Evolutionary conservation across 305 asterid genomes (phyloP).

Genomic region (Caryopteris hybrid): DNA sequence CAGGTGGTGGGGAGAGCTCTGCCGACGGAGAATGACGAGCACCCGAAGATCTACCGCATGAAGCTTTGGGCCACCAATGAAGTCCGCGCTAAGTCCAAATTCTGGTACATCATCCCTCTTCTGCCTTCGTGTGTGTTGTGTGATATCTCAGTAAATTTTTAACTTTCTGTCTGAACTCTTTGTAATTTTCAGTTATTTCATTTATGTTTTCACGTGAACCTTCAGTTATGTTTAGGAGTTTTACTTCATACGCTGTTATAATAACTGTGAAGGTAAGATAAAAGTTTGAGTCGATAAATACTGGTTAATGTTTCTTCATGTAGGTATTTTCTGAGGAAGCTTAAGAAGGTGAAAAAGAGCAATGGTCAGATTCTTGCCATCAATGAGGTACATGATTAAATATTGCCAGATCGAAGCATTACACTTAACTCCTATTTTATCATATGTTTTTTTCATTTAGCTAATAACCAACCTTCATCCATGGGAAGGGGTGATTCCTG

Average conservation of each 20-base stretch:
- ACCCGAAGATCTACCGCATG: constrained; percentile 73
- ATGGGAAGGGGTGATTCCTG: no score
- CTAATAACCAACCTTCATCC: no score
- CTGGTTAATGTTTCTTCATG: not conserved
- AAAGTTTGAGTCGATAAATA: no score
- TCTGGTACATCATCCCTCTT: constrained; percentile 29
- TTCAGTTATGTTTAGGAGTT: no score
- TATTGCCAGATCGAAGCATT: no score
- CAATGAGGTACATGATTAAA: constrained; percentile 44
- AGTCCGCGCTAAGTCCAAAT: constrained; percentile 64
- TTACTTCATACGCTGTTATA: no score
- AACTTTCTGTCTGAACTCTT: no score
- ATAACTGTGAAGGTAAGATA: no score
- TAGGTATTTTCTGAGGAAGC: constrained; percentile 61
- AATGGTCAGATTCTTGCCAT: constrained; percentile 53
- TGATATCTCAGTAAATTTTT: no score
- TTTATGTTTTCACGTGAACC: not conserved
- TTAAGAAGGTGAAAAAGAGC: constrained; percentile 60
- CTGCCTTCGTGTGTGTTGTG: no score
- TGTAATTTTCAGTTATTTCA: not conserved
- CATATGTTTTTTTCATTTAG: no score
- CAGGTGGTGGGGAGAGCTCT: constrained; percentile 75
- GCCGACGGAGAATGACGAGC: constrained; percentile 59
- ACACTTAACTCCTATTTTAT: no score
- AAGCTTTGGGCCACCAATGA: constrained; percentile 72